A percentile compares a stretch with the other conserved stretches of the same genome.
phyloP scores from a whole-genome alignment of 345 rosid species.

The Balakata baccata region DNA sequence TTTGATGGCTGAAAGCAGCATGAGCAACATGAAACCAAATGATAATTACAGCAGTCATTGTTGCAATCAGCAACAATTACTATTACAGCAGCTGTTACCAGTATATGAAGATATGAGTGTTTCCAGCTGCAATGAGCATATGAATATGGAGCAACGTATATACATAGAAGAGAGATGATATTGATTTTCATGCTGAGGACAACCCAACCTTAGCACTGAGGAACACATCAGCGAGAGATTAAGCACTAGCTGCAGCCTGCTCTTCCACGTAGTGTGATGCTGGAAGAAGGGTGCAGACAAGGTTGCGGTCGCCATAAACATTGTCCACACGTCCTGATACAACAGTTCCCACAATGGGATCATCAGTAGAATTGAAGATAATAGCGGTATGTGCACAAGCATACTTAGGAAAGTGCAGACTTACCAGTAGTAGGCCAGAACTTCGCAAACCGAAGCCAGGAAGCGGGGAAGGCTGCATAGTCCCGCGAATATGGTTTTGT shows the following conservation, averaged over 20 bases:
- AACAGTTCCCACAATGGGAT: neutral
- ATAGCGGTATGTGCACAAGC: neutral
- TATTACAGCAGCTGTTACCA: slow-evolving; percentile 20
- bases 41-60: slow-evolving; percentile 27
- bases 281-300: slow-evolving; percentile 80
- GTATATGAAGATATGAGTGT: slow-evolving; percentile 24
- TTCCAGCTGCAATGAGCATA: slow-evolving; percentile 29
- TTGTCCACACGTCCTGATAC: slow-evolving; percentile 87
- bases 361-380: neutral
- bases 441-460: slow-evolving; percentile 87
- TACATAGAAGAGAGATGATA: slow-evolving; percentile 22
- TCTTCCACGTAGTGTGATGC: slow-evolving; percentile 65
- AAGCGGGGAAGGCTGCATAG: slow-evolving; percentile 93
- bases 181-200: neutral
- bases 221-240: slow-evolving; percentile 1
- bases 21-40: slow-evolving; percentile 1
- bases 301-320: slow-evolving; percentile 95
- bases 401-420: neutral
- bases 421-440: slow-evolving; percentile 95
- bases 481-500: slow-evolving; percentile 84
- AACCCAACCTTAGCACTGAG: too few species aligned
- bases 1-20: too few species aligned
- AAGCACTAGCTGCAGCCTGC: slow-evolving; percentile 79
- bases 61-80: slow-evolving; percentile 36
- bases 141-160: slow-evolving; percentile 23